Conservation (phyloP, 2,329 filamentous ascomycete genomes). For the Claviceps monticola region DNA sequence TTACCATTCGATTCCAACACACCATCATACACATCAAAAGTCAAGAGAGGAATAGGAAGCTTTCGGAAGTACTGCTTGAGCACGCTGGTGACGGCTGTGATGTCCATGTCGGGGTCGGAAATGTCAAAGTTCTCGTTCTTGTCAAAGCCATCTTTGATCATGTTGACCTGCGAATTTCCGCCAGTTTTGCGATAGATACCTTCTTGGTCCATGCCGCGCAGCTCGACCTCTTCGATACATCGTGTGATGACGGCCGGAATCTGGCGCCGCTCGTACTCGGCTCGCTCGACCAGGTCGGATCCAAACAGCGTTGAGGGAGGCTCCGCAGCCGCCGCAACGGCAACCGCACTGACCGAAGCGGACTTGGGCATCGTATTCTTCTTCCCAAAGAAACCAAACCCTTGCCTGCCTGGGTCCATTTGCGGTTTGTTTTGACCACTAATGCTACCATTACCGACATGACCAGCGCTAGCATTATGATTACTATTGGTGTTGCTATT, state of each 20-base stretch:
- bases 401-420: slow-evolving; percentile 32
- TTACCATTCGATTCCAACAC: slow-evolving; percentile 69
- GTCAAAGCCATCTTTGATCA: slow-evolving; percentile 85
- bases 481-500: background rate
- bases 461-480: too few species aligned
- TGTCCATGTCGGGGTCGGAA: slow-evolving; percentile 84
- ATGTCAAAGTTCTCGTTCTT: slow-evolving; percentile 78
- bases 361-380: slow-evolving; percentile 39
- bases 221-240: slow-evolving; percentile 92
- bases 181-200: slow-evolving; percentile 97
- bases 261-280: slow-evolving; percentile 76
- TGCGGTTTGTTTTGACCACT: slow-evolving; percentile 13
- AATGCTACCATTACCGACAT: background rate
- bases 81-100: slow-evolving; percentile 88
- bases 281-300: slow-evolving; percentile 72
- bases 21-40: slow-evolving; percentile 81
- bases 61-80: slow-evolving; percentile 97
- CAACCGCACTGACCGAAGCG: slow-evolving; percentile 25
- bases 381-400: slow-evolving; percentile 60
- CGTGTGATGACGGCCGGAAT: slow-evolving; percentile 84
- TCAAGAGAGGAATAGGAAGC: slow-evolving; percentile 76
- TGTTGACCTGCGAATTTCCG: slow-evolving; percentile 78
- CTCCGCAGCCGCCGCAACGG: slow-evolving; percentile 33
- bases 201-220: slow-evolving; percentile 92
- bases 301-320: slow-evolving; percentile 60